Percentiles rank a stretch among this genome's conserved stretches.
Evolutionary conservation across 2,329 filamentous ascomycete species (phyloP).

Genomic region (Aspergillus sp.): DNA sequence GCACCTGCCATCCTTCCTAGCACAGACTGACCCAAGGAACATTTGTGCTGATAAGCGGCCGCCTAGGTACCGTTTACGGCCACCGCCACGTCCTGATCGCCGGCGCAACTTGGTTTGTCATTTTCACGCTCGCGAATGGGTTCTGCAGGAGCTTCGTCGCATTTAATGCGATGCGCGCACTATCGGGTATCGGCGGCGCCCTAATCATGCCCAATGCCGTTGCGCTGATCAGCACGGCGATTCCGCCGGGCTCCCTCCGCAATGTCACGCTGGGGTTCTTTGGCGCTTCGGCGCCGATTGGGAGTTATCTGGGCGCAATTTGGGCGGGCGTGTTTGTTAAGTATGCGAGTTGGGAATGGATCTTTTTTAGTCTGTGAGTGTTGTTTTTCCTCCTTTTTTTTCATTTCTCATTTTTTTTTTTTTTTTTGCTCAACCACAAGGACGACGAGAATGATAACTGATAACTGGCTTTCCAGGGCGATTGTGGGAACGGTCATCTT

Average conservation of each 20-base stretch:
- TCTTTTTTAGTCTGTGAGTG: conserved; percentile 47
- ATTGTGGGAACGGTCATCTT: conserved; percentile 31
- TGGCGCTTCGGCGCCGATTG: conserved; percentile 53
- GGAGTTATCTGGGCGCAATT: conserved; percentile 48
- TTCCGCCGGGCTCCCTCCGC: conserved; percentile 52
- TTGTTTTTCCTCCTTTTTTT: no score
- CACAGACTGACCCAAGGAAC: conserved; percentile 57
- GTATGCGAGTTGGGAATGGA: conserved; percentile 45
- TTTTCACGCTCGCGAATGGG: conserved; percentile 58
- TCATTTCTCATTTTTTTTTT: no score
- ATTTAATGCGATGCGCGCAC: conserved; percentile 51
- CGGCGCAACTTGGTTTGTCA: conserved; percentile 60
- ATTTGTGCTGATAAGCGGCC: conserved; percentile 62
- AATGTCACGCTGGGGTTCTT: conserved; percentile 56
- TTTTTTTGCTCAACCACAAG: no score
- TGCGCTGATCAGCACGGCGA: conserved; percentile 54
- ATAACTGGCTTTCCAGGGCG: conserved; percentile 22
- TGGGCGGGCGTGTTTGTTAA: conserved; percentile 47
- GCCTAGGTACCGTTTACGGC: conserved; percentile 63
- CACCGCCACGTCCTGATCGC: conserved; percentile 59
- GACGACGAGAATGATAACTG: no score
- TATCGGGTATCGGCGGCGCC: conserved; percentile 57
- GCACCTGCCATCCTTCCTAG: no score
- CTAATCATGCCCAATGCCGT: conserved; percentile 59
- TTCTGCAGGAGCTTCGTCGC: conserved; percentile 50